Evolutionary conservation across 371 early-diverging fungal species (phyloP).

Genomic region (Apophysomyces variabilis): DNA sequence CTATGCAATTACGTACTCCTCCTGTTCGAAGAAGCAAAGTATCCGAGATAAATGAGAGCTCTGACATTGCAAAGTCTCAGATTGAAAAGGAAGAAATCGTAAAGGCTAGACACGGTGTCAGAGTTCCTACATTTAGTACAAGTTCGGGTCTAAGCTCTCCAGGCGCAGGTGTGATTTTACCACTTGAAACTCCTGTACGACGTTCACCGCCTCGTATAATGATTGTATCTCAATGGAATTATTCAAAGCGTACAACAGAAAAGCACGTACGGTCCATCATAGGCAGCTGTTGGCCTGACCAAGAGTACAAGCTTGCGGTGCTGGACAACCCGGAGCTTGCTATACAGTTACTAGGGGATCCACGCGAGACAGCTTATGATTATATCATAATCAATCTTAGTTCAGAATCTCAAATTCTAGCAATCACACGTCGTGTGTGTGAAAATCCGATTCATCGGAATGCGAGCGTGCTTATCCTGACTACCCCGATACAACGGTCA

Average conservation of each 20-base stretch:
- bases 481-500: constrained; percentile 65
- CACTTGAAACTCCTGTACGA: constrained; percentile 43
- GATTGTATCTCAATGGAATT: constrained; percentile 47
- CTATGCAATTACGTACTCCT: constrained; percentile 49
- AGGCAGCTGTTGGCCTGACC: constrained; percentile 16
- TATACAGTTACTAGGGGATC: constrained; percentile 30
- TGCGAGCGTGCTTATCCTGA: constrained; percentile 55
- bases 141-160: constrained; percentile 23
- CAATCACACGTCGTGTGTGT: constrained; percentile 45
- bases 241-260: constrained; percentile 41
- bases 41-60: not conserved
- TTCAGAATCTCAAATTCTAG: constrained; percentile 53
- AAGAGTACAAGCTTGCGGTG: constrained; percentile 29
- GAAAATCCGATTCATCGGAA: constrained; percentile 43
- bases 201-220: constrained; percentile 38
- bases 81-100: not conserved
- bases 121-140: constrained; percentile 19
- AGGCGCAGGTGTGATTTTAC: constrained; percentile 28
- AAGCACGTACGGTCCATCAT: constrained; percentile 48
- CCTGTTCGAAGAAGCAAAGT: constrained; percentile 27
- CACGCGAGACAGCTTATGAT: constrained; percentile 43
- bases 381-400: constrained; percentile 57
- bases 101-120: constrained; percentile 16
- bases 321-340: constrained; percentile 41
- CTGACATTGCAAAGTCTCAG: not conserved